A percentile compares a stretch with the other conserved stretches of the same genome.
Conservation (phyloP, 1,284 basidiomycete species). For the Pterula multifida region DNA sequence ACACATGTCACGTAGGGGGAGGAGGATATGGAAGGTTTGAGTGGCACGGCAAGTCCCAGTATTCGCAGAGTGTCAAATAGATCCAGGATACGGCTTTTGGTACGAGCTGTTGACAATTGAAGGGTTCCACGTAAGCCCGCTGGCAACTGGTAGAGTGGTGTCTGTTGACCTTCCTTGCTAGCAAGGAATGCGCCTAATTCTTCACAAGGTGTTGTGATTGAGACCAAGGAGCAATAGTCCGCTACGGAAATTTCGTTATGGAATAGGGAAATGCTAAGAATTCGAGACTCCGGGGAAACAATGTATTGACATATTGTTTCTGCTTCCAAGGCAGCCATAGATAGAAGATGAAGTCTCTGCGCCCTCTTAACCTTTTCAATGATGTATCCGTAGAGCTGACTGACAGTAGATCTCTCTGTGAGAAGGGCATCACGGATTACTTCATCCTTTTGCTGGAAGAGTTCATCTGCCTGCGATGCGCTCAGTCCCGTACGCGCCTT, state of each 20-base stretch:
- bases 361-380: slow-evolving; percentile 51
- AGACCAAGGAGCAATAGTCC: slow-evolving; percentile 48
- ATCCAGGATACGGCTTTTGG: slow-evolving; percentile 46
- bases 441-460: slow-evolving; percentile 23
- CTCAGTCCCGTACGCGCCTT: background rate
- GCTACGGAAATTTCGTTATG: slow-evolving; percentile 46
- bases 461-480: background rate
- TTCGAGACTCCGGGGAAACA: slow-evolving; percentile 37
- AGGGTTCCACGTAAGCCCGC: slow-evolving; percentile 32
- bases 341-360: slow-evolving; percentile 48
- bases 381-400: slow-evolving; percentile 60
- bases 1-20: slow-evolving; percentile 32
- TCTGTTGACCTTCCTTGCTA: slow-evolving; percentile 31
- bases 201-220: slow-evolving; percentile 37
- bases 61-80: slow-evolving; percentile 41
- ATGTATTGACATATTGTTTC: slow-evolving; percentile 26
- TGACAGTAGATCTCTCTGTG: slow-evolving; percentile 49
- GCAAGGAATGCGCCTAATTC: slow-evolving; percentile 36
- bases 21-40: slow-evolving; percentile 29
- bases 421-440: slow-evolving; percentile 48
- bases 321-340: slow-evolving; percentile 35
- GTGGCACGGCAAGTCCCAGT: slow-evolving; percentile 42
- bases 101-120: slow-evolving; percentile 42
- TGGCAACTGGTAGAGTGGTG: slow-evolving; percentile 38
- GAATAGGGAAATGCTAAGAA: slow-evolving; percentile 46